A percentile compares a stretch with the other conserved stretches of the same genome.
Evolutionary conservation across 2,329 filamentous ascomycete genomes (phyloP).

Genomic region (Fusarium irregulare): DNA sequence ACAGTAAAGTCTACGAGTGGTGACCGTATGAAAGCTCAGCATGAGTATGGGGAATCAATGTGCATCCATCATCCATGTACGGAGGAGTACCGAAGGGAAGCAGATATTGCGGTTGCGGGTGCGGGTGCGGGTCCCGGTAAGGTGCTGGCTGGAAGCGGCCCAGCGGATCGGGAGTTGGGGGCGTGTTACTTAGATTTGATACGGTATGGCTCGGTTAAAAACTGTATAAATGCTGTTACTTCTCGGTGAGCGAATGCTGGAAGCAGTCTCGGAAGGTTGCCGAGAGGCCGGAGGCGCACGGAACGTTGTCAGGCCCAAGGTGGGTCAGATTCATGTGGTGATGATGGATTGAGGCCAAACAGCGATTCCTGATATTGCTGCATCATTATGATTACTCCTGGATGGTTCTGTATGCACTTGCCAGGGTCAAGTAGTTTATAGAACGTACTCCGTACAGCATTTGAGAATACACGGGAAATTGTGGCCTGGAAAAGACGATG

Average conservation of each 20-base stretch:
- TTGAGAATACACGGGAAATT: slow-evolving; percentile 29
- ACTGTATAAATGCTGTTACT: slow-evolving; percentile 16
- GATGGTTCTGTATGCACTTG: slow-evolving; percentile 5
- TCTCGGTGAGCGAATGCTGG: slow-evolving; percentile 22
- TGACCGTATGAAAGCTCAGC: slow-evolving; percentile 32
- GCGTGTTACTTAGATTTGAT: slow-evolving; percentile 3
- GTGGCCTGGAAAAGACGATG: slow-evolving; percentile 1
- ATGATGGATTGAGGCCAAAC: slow-evolving; percentile 19
- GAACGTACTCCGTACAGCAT: neutral
- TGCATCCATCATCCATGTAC: slow-evolving; percentile 11
- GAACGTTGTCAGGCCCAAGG: slow-evolving; percentile 27
- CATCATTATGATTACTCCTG: slow-evolving; percentile 3
- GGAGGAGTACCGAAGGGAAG: slow-evolving; percentile 1
- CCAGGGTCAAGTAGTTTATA: slow-evolving; percentile 16
- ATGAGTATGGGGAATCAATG: slow-evolving; percentile 14
- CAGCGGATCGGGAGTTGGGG: slow-evolving; percentile 44
- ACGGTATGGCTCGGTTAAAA: neutral
- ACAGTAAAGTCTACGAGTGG: slow-evolving; percentile 32
- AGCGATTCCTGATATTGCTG: slow-evolving; percentile 9
- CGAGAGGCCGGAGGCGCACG: slow-evolving; percentile 45
- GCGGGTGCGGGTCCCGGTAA: slow-evolving; percentile 18
- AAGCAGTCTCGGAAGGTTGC: slow-evolving; percentile 43
- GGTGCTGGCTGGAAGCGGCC: slow-evolving; percentile 38
- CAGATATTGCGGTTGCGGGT: slow-evolving; percentile 23
- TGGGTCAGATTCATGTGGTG: slow-evolving; percentile 15